phyloP scores from a whole-genome alignment of 2,329 filamentous ascomycete genomes.

The Scytalidium sp. region DNA sequence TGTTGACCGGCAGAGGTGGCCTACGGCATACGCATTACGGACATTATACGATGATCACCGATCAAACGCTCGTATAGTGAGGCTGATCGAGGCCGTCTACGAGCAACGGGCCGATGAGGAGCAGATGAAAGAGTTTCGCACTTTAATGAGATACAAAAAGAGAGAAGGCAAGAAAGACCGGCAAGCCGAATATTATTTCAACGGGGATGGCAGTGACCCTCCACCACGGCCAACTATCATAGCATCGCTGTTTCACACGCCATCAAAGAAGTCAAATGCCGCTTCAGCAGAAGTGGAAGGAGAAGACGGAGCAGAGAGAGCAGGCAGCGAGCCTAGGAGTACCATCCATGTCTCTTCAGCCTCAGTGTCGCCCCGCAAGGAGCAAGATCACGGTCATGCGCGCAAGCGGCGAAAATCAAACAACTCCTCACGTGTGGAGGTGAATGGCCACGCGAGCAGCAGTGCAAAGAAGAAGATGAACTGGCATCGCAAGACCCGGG shows the following conservation, averaged over 20 bases:
- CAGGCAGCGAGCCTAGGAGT: neutral
- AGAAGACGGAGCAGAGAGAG: neutral
- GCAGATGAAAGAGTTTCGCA: constrained; percentile 48
- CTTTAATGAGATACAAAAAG: constrained; percentile 52
- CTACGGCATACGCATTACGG: constrained; percentile 60
- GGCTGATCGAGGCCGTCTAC: constrained; percentile 57
- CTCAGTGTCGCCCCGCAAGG: neutral
- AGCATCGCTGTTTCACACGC: neutral
- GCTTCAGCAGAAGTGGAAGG: too few species aligned
- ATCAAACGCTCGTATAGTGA: constrained; percentile 48
- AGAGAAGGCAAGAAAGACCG: constrained; percentile 53
- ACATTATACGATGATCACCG: constrained; percentile 58
- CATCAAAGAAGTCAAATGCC: neutral
- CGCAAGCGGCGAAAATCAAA: neutral
- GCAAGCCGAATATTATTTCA: constrained; percentile 51
- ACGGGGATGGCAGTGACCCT: constrained; percentile 26
- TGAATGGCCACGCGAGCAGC: neutral
- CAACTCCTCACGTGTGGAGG: neutral
- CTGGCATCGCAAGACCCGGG: neutral
- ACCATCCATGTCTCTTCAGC: neutral
- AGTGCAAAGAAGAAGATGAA: neutral
- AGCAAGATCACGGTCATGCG: neutral
- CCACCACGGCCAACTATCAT: constrained; percentile 9
- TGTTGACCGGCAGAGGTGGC: constrained; percentile 53
- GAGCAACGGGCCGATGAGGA: constrained; percentile 52